Percentiles rank a stretch among this genome's conserved stretches.
Evolutionary conservation across 2,329 filamentous ascomycete genomes (phyloP).

Genomic region (Microsporum canis): DNA sequence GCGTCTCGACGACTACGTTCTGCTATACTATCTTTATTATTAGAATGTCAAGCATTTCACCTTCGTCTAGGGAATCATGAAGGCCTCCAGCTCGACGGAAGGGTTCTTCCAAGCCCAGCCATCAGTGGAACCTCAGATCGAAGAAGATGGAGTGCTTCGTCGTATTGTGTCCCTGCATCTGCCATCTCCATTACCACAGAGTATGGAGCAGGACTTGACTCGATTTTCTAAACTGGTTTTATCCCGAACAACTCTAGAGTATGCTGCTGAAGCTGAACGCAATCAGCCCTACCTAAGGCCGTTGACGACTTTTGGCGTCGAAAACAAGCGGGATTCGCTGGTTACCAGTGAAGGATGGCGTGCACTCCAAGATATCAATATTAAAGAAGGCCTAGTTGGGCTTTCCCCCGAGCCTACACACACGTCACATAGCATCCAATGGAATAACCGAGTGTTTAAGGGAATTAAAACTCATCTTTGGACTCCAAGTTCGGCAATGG

Average conservation of each 20-base stretch:
- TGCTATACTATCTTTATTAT: background rate
- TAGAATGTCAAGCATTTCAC: background rate
- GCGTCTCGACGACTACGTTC: background rate
- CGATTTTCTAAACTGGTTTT: conserved; percentile 17
- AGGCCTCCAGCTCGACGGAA: conserved; percentile 18
- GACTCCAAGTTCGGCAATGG: conserved; percentile 19
- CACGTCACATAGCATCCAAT: background rate
- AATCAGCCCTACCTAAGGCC: conserved; percentile 17
- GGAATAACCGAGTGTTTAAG: conserved; percentile 19
- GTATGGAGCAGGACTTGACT: conserved; percentile 15
- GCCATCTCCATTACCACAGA: conserved; percentile 15
- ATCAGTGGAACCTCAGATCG: conserved; percentile 13
- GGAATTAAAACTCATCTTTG: conserved; percentile 18
- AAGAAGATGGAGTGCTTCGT: conserved; percentile 16
- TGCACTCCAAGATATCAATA: conserved; percentile 17
- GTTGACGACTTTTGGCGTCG: conserved; percentile 18
- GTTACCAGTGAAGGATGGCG: conserved; percentile 21
- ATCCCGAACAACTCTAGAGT: conserved; percentile 14
- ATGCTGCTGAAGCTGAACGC: conserved; percentile 17
- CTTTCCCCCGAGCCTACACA: conserved; percentile 15
- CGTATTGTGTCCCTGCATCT: conserved; percentile 17
- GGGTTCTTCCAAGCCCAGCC: conserved; percentile 20
- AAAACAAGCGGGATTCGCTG: conserved; percentile 19
- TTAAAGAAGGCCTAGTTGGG: conserved; percentile 19
- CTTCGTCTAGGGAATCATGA: conserved; percentile 9